Conservation (phyloP, 2,329 filamentous ascomycete genomes). For the Plenodomus tracheiphilus region DNA sequence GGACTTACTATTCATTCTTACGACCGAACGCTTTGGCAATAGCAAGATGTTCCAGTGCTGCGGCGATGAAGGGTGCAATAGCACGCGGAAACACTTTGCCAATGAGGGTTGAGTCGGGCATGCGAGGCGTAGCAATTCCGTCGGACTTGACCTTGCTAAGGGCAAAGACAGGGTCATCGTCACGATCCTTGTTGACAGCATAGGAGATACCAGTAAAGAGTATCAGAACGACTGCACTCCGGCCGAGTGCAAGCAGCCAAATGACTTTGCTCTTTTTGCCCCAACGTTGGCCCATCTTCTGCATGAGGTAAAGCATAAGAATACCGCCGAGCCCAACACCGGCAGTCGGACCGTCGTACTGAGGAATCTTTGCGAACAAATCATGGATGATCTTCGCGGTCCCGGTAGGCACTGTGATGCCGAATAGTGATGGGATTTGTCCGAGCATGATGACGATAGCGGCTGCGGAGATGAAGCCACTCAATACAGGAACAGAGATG, state of each 20-base stretch:
- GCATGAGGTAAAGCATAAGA: slow-evolving; percentile 58
- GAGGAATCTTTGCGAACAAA: slow-evolving; percentile 59
- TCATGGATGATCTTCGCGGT: slow-evolving; percentile 63
- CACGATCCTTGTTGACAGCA: slow-evolving; percentile 58
- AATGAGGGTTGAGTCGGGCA: slow-evolving; percentile 55
- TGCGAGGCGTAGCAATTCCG: slow-evolving; percentile 56
- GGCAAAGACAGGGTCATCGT: slow-evolving; percentile 57
- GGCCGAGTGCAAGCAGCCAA: slow-evolving; percentile 62
- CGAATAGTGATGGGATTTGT: slow-evolving; percentile 65
- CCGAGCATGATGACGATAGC: slow-evolving; percentile 68
- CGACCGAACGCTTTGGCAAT: slow-evolving; percentile 67
- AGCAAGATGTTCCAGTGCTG: slow-evolving; percentile 65
- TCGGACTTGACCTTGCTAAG: slow-evolving; percentile 62
- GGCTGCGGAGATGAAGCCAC: slow-evolving; percentile 68
- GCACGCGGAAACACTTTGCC: slow-evolving; percentile 57
- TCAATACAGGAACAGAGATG: slow-evolving; percentile 66
- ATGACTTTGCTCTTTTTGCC: slow-evolving; percentile 61
- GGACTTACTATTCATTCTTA: slow-evolving; percentile 58
- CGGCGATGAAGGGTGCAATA: slow-evolving; percentile 65
- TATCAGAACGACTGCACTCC: slow-evolving; percentile 63
- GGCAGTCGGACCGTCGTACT: slow-evolving; percentile 62
- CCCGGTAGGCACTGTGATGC: slow-evolving; percentile 55
- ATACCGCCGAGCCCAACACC: slow-evolving; percentile 63
- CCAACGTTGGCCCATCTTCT: slow-evolving; percentile 63
- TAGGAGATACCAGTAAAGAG: slow-evolving; percentile 67